Conservation (phyloP, 169 alveolate genomes). For the Eimeria sp. region DNA sequence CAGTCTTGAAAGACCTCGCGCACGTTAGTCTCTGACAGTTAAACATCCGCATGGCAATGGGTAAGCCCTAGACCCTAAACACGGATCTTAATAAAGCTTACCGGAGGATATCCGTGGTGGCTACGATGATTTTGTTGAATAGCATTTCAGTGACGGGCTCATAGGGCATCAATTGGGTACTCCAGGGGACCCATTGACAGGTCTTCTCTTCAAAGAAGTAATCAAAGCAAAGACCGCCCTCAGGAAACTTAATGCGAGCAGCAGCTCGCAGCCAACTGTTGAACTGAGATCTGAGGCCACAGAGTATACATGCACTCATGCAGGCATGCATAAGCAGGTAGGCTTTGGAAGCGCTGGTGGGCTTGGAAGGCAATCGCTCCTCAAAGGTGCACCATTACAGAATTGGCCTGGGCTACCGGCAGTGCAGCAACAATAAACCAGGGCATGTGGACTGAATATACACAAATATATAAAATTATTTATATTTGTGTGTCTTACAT, state of each 20-base stretch:
- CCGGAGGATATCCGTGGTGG: slow-evolving; percentile 88
- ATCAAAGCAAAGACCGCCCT: slow-evolving; percentile 95
- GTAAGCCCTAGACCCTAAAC: not conserved
- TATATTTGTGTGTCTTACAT: not conserved
- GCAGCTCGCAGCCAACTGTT: slow-evolving; percentile 90
- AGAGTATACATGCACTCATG: not conserved
- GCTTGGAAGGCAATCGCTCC: no score
- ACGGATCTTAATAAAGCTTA: not conserved
- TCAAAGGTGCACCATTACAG: no score
- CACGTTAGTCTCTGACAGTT: no score
- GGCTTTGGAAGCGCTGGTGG: no score
- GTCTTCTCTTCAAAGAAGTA: slow-evolving; percentile 92
- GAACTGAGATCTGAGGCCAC: slow-evolving; percentile 84
- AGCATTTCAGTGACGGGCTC: slow-evolving; percentile 88
- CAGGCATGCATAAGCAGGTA: no score
- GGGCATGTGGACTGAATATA: no score
- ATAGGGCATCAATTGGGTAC: slow-evolving; percentile 88
- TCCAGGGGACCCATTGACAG: slow-evolving; percentile 92
- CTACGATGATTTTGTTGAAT: slow-evolving; percentile 90
- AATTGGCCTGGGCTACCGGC: no score
- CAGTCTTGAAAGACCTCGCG: no score
- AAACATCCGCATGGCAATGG: not conserved
- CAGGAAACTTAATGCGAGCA: slow-evolving; percentile 96
- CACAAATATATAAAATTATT: no score
- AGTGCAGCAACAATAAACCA: no score